phyloP scores from a whole-genome alignment of 305 asterid species.

The Solanum hybrid region DNA sequence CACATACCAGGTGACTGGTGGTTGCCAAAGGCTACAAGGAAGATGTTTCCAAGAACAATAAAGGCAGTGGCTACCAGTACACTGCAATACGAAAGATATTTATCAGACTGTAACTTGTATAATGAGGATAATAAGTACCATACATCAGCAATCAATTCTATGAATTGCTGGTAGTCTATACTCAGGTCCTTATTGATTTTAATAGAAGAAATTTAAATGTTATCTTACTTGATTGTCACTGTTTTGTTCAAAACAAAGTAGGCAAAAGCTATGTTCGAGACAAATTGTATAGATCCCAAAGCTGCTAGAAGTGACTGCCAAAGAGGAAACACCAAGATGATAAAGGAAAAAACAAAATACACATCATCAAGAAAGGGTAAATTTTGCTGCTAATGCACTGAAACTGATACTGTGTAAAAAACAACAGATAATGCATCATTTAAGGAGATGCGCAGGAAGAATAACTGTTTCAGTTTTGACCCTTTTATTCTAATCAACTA shows the following conservation, averaged over 20 bases:
- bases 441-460: not conserved
- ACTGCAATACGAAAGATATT: slow-evolving; percentile 34
- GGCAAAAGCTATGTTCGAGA: slow-evolving; percentile 85
- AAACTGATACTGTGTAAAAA: not conserved
- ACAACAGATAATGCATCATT: not conserved
- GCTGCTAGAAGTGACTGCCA: slow-evolving; percentile 96
- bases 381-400: not conserved
- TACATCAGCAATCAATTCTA: not conserved
- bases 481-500: not conserved
- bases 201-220: not conserved
- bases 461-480: not conserved
- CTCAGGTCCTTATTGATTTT: not conserved
- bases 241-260: slow-evolving; percentile 77
- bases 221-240: slow-evolving; percentile 74
- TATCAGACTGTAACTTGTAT: slow-evolving; percentile 5
- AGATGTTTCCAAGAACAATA: slow-evolving; percentile 89
- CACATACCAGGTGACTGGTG: slow-evolving; percentile 93
- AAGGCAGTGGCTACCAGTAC: slow-evolving; percentile 87
- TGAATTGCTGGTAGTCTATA: not conserved
- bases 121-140: not conserved
- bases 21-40: slow-evolving; percentile 96
- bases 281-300: slow-evolving; percentile 90
- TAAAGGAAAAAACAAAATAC: slow-evolving; percentile 8
- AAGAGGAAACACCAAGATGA: slow-evolving; percentile 9
- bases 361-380: slow-evolving; percentile 2